phyloP scores from a whole-genome alignment of 805 yeast genomes.

The Starmerella apicola region DNA sequence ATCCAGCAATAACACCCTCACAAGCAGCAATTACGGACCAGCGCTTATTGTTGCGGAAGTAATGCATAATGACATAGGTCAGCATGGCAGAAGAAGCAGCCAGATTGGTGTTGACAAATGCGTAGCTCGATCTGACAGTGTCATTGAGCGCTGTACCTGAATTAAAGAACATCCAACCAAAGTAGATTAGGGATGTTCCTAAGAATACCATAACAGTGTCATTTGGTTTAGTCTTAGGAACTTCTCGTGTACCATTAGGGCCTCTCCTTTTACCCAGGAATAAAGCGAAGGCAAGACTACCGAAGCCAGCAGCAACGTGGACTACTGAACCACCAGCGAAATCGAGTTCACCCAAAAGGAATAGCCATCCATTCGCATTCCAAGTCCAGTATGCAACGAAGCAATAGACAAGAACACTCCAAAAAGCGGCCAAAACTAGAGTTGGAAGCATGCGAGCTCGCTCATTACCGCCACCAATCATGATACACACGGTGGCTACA shows the following conservation, averaged over 20 bases:
- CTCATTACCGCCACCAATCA: constrained; percentile 61
- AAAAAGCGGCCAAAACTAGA: constrained; percentile 50
- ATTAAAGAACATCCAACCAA: constrained; percentile 67
- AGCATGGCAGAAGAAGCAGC: constrained; percentile 38
- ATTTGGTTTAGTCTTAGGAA: constrained; percentile 40
- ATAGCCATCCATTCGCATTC: constrained; percentile 56
- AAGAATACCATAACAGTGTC: constrained; percentile 52
- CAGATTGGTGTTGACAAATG: constrained; percentile 41
- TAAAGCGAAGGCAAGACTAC: constrained; percentile 57
- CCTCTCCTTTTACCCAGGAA: constrained; percentile 54
- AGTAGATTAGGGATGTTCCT: constrained; percentile 59
- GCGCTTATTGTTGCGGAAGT: constrained; percentile 46
- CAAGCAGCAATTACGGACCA: constrained; percentile 92
- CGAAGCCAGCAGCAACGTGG: constrained; percentile 55
- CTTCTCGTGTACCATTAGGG: constrained; percentile 29
- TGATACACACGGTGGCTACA: constrained; percentile 27
- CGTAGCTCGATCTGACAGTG: constrained; percentile 27
- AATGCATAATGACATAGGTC: constrained; percentile 34
- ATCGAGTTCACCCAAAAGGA: constrained; percentile 47
- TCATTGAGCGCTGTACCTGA: constrained; percentile 45
- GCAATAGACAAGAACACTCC: constrained; percentile 61
- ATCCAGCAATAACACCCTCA: constrained; percentile 83
- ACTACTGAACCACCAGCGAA: constrained; percentile 71
- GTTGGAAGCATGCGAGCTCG: constrained; percentile 58
- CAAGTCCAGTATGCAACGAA: constrained; percentile 67